Evolutionary conservation across 1,139 yeast species (phyloP), one percentile per base, ranked within the genome.

Genomic region (Pneumocystis oryctolagi): DNA sequence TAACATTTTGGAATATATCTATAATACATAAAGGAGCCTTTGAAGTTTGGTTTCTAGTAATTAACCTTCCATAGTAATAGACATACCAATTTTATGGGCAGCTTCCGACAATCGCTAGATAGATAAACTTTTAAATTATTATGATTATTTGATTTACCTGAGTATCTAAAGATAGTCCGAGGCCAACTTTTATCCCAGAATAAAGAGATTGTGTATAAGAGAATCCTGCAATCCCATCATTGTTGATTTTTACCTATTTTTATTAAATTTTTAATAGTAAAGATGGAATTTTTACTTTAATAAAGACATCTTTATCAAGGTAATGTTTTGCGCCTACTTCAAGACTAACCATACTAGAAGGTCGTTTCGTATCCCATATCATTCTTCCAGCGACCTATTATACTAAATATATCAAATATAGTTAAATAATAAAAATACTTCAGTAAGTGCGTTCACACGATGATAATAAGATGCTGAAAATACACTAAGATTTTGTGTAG

Each of bases 381-480:
- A 97, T 96, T 82, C 87, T 90, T 72, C 97, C 96, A 20, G 59
- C 59, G 5, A 39, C 59, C 59, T 57, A 57, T 12, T 28, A 57
- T 20, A 30, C 12, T 57, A 57, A 57, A 35, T 57, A 20, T 14
- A 20, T 3, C 16, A 14, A 37, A 16, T 16, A 47, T 47, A 6
- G 5, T 20, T 47, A 47, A 62, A 65, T 25, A 61, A 61, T 31
- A 65, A 65, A 80, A 97, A 97, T 72, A 90, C 96, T 82, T 92
- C 96, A 71, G 92, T 89, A 72, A 80, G 78, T 69, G 94, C 87
- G 71, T 89, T 83, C 69, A 92, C 95, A 78, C 82, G 87, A 86
- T 92, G 97, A 89, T 84, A 92, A 84, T 90, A 89, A 71, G 96
- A 92, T 72, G 97, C 97, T 65, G 96, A 81, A 83, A 86, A 89